Evolutionary conservation across 768 basidiomycete species (phyloP).

Genomic region (Macrolepiota albuminosa): DNA sequence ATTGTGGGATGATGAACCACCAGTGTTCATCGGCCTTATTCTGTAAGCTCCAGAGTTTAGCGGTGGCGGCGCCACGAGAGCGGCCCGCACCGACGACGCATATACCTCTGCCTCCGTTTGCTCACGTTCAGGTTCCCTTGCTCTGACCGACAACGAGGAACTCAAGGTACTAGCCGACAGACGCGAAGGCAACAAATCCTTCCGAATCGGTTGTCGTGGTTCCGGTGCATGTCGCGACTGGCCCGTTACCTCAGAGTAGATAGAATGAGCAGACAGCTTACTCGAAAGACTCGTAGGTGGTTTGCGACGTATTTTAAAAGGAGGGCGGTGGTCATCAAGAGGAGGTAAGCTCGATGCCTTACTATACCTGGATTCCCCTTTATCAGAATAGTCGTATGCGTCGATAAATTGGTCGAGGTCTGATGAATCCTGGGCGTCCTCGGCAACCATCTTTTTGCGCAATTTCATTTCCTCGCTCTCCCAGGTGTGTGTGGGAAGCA

Average conservation of each 20-base stretch:
- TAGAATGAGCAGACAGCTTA: conserved; percentile 40
- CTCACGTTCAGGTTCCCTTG: conserved; percentile 12
- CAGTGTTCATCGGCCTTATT: conserved; percentile 38
- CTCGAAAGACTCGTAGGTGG: conserved; percentile 17
- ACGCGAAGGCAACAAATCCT: conserved; percentile 36
- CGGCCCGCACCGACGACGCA: conserved; percentile 41
- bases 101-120: conserved; percentile 61
- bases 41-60: conserved; percentile 32
- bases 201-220: conserved; percentile 67
- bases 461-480: conserved; percentile 45
- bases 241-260: conserved; percentile 72
- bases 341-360: conserved; percentile 38
- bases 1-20: conserved; percentile 46
- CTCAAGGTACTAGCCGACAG: conserved; percentile 44
- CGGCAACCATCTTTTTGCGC: conserved; percentile 44
- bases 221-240: conserved; percentile 55
- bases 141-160: conserved; percentile 27
- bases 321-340: conserved; percentile 19
- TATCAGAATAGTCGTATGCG: conserved; percentile 40
- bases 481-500: conserved; percentile 17
- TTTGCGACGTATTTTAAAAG: conserved; percentile 13
- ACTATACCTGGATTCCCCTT: conserved; percentile 31
- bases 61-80: conserved; percentile 21
- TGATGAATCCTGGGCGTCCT: conserved; percentile 43
- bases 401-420: conserved; percentile 53